A percentile compares a stretch with the other conserved stretches of the same genome.
Conservation (phyloP, 345 rosid species). For the Bruguiera sexangula region DNA sequence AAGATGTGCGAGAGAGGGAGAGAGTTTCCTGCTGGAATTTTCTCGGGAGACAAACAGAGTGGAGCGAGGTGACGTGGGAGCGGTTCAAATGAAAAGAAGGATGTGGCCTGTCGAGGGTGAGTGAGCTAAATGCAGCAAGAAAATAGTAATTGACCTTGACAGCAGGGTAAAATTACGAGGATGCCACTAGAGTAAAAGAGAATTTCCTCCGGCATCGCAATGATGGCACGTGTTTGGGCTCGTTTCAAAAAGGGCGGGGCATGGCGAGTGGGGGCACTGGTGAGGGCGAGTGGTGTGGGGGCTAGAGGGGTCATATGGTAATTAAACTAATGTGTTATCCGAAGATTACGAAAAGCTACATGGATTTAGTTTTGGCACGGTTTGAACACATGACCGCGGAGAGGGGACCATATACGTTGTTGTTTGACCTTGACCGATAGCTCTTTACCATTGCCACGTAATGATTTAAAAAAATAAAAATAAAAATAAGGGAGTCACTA, state of each 20-base stretch:
- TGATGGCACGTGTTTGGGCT: slow-evolving; percentile 61
- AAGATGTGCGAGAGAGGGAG: too few species aligned
- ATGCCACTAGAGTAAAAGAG: background rate
- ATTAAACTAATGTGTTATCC: too few species aligned
- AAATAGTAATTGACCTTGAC: background rate
- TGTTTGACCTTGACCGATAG: too few species aligned
- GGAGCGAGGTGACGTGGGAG: background rate
- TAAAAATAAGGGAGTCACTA: too few species aligned
- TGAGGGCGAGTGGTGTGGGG: background rate
- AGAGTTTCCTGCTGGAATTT: too few species aligned
- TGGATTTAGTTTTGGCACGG: too few species aligned
- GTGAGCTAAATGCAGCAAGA: background rate
- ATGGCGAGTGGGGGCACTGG: background rate
- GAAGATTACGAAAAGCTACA: too few species aligned
- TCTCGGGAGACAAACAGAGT: background rate
- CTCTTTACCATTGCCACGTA: too few species aligned
- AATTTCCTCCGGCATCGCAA: slow-evolving; percentile 41
- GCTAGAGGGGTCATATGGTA: too few species aligned
- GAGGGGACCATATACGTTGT: too few species aligned
- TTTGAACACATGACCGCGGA: too few species aligned
- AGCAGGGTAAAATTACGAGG: background rate
- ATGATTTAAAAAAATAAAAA: too few species aligned
- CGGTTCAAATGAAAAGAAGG: background rate
- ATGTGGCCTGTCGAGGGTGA: background rate
- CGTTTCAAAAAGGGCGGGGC: slow-evolving; percentile 26